Percentiles rank a stretch among this genome's conserved stretches.
Conservation (phyloP, 352 stramenopile genomes). For the Halophytophthora polymorphica region DNA sequence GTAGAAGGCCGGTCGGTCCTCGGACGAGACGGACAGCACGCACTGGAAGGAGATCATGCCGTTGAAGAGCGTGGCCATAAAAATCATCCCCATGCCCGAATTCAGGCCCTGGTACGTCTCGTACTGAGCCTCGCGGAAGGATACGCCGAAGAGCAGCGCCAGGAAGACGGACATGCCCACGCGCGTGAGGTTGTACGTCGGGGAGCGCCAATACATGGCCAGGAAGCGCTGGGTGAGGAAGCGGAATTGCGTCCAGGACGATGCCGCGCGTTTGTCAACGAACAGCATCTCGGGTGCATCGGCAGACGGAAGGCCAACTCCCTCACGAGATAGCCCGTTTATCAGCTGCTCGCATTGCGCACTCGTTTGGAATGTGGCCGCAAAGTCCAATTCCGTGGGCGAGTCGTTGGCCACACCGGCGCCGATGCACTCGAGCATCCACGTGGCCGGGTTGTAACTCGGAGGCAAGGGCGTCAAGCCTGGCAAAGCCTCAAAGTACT, state of each 20-base stretch:
- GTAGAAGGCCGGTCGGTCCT: slow-evolving; percentile 86
- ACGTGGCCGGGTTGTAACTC: slow-evolving; percentile 73
- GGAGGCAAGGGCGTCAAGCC: slow-evolving; percentile 30
- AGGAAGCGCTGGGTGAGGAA: slow-evolving; percentile 26
- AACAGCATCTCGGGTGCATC: slow-evolving; percentile 21
- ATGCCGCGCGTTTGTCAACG: slow-evolving; percentile 22
- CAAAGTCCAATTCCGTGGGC: slow-evolving; percentile 29
- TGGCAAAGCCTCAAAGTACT: slow-evolving; percentile 52
- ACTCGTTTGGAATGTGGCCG: slow-evolving; percentile 25
- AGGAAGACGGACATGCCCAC: slow-evolving; percentile 71
- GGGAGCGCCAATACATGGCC: slow-evolving; percentile 63
- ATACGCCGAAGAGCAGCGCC: slow-evolving; percentile 69
- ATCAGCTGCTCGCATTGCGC: slow-evolving; percentile 14
- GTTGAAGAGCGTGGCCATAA: slow-evolving; percentile 82
- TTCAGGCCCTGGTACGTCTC: slow-evolving; percentile 47
- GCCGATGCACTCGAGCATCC: slow-evolving; percentile 64
- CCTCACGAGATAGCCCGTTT: slow-evolving; percentile 15
- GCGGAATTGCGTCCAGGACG: slow-evolving; percentile 16
- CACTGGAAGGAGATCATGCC: slow-evolving; percentile 76
- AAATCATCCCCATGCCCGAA: slow-evolving; percentile 78
- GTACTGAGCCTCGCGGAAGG: slow-evolving; percentile 51
- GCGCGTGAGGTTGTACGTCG: slow-evolving; percentile 85
- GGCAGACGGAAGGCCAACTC: slow-evolving; percentile 18
- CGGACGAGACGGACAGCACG: slow-evolving; percentile 66
- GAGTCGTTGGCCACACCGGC: slow-evolving; percentile 28